Conservation (phyloP, 1,139 yeast species). For the Saccharomyces hybrid region DNA sequence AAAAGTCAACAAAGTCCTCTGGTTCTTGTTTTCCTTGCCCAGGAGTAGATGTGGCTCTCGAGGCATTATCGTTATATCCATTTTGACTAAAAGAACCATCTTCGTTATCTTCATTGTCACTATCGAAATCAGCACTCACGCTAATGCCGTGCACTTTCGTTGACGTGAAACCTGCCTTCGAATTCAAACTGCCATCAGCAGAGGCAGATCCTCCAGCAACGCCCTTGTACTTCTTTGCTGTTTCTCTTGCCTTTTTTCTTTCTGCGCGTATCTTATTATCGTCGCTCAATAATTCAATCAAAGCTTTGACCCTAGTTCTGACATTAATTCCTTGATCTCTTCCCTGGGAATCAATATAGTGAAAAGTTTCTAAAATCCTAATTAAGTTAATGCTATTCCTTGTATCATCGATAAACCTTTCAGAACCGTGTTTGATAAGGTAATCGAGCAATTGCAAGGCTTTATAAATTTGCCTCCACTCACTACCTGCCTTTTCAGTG, state of each 20-base stretch:
- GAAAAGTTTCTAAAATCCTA: conserved; percentile 87
- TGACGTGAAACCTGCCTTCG: conserved; percentile 28
- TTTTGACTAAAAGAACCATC: conserved; percentile 5
- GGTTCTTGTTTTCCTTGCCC: neutral
- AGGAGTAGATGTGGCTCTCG: neutral
- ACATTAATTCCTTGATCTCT: conserved; percentile 96
- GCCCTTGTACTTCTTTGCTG: conserved; percentile 73
- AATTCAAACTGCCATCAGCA: conserved; percentile 14
- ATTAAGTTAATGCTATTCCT: conserved; percentile 75
- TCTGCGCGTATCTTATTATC: conserved; percentile 72
- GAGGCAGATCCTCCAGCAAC: conserved; percentile 50
- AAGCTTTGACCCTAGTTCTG: conserved; percentile 78
- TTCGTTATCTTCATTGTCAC: conserved; percentile 50
- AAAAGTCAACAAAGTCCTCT: conserved; percentile 31
- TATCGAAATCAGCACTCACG: conserved; percentile 38
- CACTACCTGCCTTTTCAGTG: conserved; percentile 90
- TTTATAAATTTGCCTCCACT: conserved; percentile 97
- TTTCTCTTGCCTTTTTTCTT: conserved; percentile 81
- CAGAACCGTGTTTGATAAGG: conserved; percentile 85
- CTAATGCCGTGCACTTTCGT: conserved; percentile 29
- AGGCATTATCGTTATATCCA: neutral
- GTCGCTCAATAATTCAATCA: conserved; percentile 65
- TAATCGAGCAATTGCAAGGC: conserved; percentile 87
- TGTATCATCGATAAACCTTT: conserved; percentile 90
- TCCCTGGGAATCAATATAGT: conserved; percentile 88